Percentiles rank a stretch among this genome's conserved stretches.
These are phyloP conservation scores for Penicillium sp. DNA, from an alignment of 2,329 filamentous ascomycete species.

Conservation along the genomic window DNA sequence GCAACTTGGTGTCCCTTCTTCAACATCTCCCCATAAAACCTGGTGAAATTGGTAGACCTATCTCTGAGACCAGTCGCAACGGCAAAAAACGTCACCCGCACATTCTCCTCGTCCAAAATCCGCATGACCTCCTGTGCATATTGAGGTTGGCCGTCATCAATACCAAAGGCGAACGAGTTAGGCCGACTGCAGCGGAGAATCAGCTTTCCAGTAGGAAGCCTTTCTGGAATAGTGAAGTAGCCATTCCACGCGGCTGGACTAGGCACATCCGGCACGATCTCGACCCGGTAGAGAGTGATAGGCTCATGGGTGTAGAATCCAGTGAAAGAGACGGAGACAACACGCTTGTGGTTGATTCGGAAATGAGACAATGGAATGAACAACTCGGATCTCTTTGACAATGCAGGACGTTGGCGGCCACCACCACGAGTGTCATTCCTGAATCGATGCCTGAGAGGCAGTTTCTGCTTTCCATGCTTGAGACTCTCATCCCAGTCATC, in stretches of 20 bases:
- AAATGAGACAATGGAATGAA: constrained; percentile 73
- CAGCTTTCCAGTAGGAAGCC: constrained; percentile 66
- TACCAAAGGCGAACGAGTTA: constrained; percentile 74
- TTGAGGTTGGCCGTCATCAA: constrained; percentile 69
- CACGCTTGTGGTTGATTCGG: constrained; percentile 62
- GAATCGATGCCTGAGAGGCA: not conserved
- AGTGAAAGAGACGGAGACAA: constrained; percentile 66
- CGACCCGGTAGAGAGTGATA: constrained; percentile 63
- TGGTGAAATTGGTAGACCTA: constrained; percentile 64
- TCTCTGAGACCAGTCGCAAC: constrained; percentile 69
- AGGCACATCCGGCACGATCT: constrained; percentile 65
- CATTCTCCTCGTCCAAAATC: constrained; percentile 65
- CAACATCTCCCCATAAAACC: constrained; percentile 69
- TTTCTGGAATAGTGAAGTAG: constrained; percentile 60
- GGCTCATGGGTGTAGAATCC: constrained; percentile 64
- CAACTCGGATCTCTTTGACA: constrained; percentile 58
- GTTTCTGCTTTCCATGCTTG: not conserved
- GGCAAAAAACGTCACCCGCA: constrained; percentile 74
- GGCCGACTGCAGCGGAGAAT: constrained; percentile 69
- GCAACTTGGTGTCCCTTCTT: constrained; percentile 70
- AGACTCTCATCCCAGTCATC: not conserved
- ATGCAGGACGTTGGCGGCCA: constrained; percentile 3
- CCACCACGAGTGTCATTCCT: constrained; percentile 5
- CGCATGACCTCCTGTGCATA: constrained; percentile 66
- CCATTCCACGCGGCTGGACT: constrained; percentile 27